Conservation (phyloP, 2,329 filamentous ascomycete genomes). For the Hypomyces perniciosus region DNA sequence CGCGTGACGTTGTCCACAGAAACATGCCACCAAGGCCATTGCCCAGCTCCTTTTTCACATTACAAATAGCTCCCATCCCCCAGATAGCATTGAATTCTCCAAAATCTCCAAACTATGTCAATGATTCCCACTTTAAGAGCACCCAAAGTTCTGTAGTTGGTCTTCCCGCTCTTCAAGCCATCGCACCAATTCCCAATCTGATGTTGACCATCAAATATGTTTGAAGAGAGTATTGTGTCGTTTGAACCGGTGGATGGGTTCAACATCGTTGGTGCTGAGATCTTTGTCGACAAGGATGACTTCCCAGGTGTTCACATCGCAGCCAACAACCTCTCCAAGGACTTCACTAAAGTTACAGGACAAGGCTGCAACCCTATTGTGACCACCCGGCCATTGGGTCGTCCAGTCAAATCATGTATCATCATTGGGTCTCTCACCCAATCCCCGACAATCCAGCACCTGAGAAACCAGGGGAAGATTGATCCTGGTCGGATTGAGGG, state of each 20-base stretch:
- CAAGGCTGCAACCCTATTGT: slow-evolving; percentile 10
- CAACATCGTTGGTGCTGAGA: slow-evolving; percentile 24
- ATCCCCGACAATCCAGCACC: slow-evolving; percentile 16
- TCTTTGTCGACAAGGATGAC: slow-evolving; percentile 26
- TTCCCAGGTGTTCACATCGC: slow-evolving; percentile 29
- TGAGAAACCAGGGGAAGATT: slow-evolving; percentile 17
- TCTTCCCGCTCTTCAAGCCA: neutral
- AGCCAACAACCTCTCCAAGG: slow-evolving; percentile 24
- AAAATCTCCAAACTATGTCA: neutral
- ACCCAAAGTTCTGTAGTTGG: neutral
- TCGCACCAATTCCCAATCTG: neutral
- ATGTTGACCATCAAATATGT: slow-evolving; percentile 15
- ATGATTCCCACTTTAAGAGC: neutral
- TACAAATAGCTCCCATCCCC: neutral
- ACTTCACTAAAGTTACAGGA: slow-evolving; percentile 22
- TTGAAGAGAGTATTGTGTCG: slow-evolving; percentile 21
- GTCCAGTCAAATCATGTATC: slow-evolving; percentile 15
- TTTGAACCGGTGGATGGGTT: slow-evolving; percentile 20
- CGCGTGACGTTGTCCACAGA: slow-evolving; percentile 10
- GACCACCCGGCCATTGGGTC: neutral
- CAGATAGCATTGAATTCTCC: neutral
- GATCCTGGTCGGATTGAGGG: slow-evolving; percentile 26
- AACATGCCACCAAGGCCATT: neutral
- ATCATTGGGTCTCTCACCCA: slow-evolving; percentile 19
- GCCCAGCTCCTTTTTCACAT: neutral